Conservation (phyloP, 305 asterid species). For the Fraxinus nigra region DNA sequence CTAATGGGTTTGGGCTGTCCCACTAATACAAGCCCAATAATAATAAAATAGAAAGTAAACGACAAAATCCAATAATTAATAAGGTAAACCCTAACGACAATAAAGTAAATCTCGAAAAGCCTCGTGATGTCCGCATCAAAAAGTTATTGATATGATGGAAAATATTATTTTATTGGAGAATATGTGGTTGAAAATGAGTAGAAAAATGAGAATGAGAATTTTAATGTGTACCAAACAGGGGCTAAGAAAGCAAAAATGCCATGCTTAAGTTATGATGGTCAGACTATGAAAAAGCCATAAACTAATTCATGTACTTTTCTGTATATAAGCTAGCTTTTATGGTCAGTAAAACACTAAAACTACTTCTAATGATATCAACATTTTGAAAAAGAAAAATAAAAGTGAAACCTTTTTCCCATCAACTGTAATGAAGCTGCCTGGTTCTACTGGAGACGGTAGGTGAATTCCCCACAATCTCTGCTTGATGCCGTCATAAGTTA, state of each 20-base stretch:
- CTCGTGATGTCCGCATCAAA: no score
- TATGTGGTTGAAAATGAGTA: no score
- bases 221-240: no score
- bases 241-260: background rate
- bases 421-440: constrained; percentile 67
- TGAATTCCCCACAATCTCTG: constrained; percentile 87
- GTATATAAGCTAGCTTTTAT: constrained; percentile 10
- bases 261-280: background rate
- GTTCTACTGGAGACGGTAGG: constrained; percentile 64
- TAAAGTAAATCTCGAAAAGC: no score
- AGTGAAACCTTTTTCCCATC: constrained; percentile 75
- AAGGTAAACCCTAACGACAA: no score
- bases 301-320: background rate
- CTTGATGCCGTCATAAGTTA: constrained; percentile 88
- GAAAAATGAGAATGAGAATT: no score
- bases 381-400: constrained; percentile 19
- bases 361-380: constrained; percentile 7
- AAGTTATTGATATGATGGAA: no score
- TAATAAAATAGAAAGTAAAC: no score
- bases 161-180: no score
- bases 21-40: no score
- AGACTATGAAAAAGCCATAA: background rate
- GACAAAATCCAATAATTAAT: no score
- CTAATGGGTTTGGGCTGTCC: no score
- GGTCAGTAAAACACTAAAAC: background rate